Conservation (phyloP, 2,329 filamentous ascomycete genomes). For the Mycosphaerella arachidis region DNA sequence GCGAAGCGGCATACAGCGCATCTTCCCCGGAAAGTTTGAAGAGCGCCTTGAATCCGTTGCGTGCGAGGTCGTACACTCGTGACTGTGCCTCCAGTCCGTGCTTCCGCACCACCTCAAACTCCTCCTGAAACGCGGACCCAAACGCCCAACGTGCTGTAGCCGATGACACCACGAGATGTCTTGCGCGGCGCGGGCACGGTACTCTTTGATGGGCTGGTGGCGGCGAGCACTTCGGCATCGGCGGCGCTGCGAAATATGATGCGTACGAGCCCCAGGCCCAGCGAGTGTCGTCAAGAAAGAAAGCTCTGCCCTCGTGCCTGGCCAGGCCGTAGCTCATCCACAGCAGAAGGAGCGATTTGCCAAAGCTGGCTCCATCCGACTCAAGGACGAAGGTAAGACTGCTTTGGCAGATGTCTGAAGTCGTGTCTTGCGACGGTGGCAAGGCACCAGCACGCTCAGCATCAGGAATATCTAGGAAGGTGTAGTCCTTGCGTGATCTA, state of each 20-base stretch:
- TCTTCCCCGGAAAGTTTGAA: constrained; percentile 67
- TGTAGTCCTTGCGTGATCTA: constrained; percentile 50
- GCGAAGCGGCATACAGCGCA: constrained; percentile 57
- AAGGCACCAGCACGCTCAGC: constrained; percentile 63
- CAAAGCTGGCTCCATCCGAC: constrained; percentile 68
- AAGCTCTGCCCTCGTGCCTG: constrained; percentile 65
- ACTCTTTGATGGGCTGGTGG: constrained; percentile 72
- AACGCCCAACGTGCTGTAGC: constrained; percentile 64
- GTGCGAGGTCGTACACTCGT: constrained; percentile 64
- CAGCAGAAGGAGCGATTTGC: constrained; percentile 69
- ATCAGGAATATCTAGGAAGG: constrained; percentile 71
- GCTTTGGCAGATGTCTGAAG: constrained; percentile 56
- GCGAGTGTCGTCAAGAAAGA: constrained; percentile 79
- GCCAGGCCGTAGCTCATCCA: constrained; percentile 84
- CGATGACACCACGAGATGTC: constrained; percentile 68
- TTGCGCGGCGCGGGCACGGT: constrained; percentile 71
- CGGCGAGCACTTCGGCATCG: constrained; percentile 61
- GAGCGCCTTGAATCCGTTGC: constrained; percentile 66
- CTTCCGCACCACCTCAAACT: constrained; percentile 34
- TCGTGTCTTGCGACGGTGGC: constrained; percentile 10
- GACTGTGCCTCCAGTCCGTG: constrained; percentile 41
- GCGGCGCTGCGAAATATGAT: constrained; percentile 66
- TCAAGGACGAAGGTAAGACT: constrained; percentile 77
- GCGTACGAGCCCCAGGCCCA: constrained; percentile 77
- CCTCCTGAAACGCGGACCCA: constrained; percentile 53